Percentiles rank a stretch among this genome's conserved stretches.
Conservation (phyloP, 495 filamentous ascomycete genomes). For the Aspergillus affinis region DNA sequence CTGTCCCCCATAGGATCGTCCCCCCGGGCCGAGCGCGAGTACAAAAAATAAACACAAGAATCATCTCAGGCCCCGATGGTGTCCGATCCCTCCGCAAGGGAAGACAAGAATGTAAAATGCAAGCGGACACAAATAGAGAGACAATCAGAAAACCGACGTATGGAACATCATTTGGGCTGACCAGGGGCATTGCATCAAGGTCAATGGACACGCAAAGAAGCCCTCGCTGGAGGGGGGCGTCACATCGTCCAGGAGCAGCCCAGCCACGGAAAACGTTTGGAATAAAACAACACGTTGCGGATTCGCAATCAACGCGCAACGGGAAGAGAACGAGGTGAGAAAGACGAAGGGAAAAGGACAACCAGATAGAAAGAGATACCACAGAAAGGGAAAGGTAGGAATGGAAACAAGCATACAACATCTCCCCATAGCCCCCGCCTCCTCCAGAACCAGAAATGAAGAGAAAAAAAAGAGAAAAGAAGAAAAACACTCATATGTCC, state of each 20-base stretch:
- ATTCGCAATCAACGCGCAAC: conserved; percentile 7
- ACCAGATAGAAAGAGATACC: conserved; percentile 16
- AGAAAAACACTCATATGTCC: conserved; percentile 22
- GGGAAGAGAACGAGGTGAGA: conserved; percentile 13
- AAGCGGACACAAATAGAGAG: conserved; percentile 2
- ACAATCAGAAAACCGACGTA: conserved; percentile 23
- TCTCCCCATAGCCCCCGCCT: neutral
- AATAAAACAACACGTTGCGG: conserved; percentile 13
- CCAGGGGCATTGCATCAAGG: conserved; percentile 10
- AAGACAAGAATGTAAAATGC: conserved; percentile 11
- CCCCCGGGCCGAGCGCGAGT: neutral
- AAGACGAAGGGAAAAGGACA: conserved; percentile 17
- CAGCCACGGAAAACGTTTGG: conserved; percentile 17
- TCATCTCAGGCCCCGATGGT: neutral
- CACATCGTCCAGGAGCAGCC: conserved; percentile 4
- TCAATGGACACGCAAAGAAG: conserved; percentile 7
- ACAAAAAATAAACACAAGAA: conserved; percentile 4
- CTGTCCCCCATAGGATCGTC: neutral
- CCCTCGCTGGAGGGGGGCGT: neutral
- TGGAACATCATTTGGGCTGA: conserved; percentile 16
- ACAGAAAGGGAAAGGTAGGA: conserved; percentile 20
- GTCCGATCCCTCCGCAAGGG: neutral
- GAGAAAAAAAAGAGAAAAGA: conserved; percentile 18
- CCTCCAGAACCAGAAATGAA: conserved; percentile 15
- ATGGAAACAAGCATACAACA: conserved; percentile 17